A percentile compares a stretch with the other conserved stretches of the same genome.
phyloP scores from a whole-genome alignment of 345 rosid genomes.

The Eucalyptus marginata region DNA sequence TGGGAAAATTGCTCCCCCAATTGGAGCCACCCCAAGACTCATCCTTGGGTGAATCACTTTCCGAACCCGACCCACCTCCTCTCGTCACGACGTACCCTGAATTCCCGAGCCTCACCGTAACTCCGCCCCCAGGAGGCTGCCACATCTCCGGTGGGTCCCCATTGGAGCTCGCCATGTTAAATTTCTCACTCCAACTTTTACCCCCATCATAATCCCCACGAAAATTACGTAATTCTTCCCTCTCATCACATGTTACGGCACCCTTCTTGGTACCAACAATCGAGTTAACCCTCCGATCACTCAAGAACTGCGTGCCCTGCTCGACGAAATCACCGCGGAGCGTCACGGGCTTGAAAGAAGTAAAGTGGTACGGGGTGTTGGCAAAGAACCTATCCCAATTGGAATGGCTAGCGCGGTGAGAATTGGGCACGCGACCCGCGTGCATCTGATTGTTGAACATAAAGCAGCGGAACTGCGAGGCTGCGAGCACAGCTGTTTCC shows the following conservation, averaged over 20 bases:
- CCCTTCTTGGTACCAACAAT: background rate
- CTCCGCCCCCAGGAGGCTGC: constrained; percentile 94
- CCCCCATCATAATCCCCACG: background rate
- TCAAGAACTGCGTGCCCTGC: constrained; percentile 25
- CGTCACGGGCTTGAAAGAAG: constrained; percentile 51
- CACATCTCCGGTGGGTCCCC: constrained; percentile 99
- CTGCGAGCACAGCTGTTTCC: constrained; percentile 45
- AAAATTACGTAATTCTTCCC: background rate
- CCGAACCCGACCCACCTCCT: background rate
- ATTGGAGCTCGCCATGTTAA: constrained; percentile 23
- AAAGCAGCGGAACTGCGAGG: constrained; percentile 58
- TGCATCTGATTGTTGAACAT: background rate
- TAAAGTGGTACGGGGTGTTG: constrained; percentile 27
- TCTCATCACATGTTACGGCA: background rate
- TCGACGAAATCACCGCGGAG: constrained; percentile 41
- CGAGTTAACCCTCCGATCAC: constrained; percentile 9
- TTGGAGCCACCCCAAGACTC: constrained; percentile 92
- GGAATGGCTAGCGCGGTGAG: constrained; percentile 20
- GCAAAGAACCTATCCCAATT: constrained; percentile 36
- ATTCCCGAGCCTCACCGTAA: constrained; percentile 25
- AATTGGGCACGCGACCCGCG: constrained; percentile 5
- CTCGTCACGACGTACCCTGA: background rate
- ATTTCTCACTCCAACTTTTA: constrained; percentile 9
- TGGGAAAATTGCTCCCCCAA: constrained; percentile 79
- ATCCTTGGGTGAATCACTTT: constrained; percentile 21